Percentiles rank a stretch among this genome's conserved stretches.
Evolutionary conservation across 805 yeast species (phyloP).

Genomic region (Metschnikowia dekortorum): DNA sequence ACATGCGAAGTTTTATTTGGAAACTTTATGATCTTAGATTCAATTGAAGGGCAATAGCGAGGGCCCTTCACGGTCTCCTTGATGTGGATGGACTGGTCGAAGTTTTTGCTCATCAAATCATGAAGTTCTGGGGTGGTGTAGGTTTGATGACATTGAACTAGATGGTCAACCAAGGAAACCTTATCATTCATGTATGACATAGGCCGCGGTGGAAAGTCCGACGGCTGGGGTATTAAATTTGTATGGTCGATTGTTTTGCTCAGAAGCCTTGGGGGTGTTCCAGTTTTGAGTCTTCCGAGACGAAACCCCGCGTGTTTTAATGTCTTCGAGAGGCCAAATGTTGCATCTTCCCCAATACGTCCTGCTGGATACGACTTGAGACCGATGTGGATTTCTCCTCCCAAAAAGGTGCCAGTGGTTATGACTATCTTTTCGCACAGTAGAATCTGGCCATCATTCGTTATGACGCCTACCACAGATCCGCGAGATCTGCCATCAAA

Average conservation of each 20-base stretch:
- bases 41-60: conserved; percentile 94
- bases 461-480: conserved; percentile 62
- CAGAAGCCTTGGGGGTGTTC: conserved; percentile 91
- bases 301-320: conserved; percentile 71
- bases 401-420: conserved; percentile 92
- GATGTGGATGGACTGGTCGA: conserved; percentile 84
- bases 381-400: conserved; percentile 95
- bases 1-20: conserved; percentile 71
- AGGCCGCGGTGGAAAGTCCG: conserved; percentile 83
- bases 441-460: conserved; percentile 62
- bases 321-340: conserved; percentile 83
- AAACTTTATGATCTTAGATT: conserved; percentile 79
- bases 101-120: conserved; percentile 58
- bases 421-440: conserved; percentile 68
- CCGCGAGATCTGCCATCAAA: conserved; percentile 41
- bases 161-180: conserved; percentile 54
- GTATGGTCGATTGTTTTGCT: conserved; percentile 65
- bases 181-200: conserved; percentile 79
- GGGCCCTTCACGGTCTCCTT: conserved; percentile 95
- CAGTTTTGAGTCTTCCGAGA: conserved; percentile 89
- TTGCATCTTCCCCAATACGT: conserved; percentile 86
- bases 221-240: conserved; percentile 62
- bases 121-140: conserved; percentile 74
- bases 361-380: conserved; percentile 80
- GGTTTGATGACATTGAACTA: conserved; percentile 72